Base-by-base conservation (phyloP, 106 monocot species). In the Acorus calamus region DNA sequence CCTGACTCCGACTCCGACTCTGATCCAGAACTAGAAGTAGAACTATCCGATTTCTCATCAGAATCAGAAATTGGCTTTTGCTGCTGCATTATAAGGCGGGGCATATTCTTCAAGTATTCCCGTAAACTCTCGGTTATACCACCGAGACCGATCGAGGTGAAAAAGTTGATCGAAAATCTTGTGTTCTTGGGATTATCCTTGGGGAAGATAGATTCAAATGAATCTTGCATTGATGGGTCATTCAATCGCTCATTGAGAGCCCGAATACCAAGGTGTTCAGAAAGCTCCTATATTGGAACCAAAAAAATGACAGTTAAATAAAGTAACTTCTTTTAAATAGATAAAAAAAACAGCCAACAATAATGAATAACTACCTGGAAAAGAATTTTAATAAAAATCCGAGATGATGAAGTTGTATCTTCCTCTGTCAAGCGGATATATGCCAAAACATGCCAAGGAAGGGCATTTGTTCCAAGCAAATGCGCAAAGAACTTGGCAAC, bases 161-260 rank as follows among this genome's bases (percentile, higher is more conserved):
- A 94, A 68, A 94, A 94, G 59, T 90, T 90, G 50, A 94, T 94
- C 4, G 94, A 63, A 14, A 94, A 94, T 56, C 94, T 71, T 0
- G 94, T 94, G 53, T 94, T 94, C 53, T 94, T 94, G 1, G 94
- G 94, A 50, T 94, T 86, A 63, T 94, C 94, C 76, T 84, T 89
- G 4, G 94, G 94, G 61, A 94, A 94, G 8, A 94, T 90, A 0
- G 86, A 82, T 3, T 94, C 94, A 52, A 94, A 82, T 0, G 94
- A 86, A 5, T 89, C 89, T 64, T 82, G 73, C 94, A 94, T 94
- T 0, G 58, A 76, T 0, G 87, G 94, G 59, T 96, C 90, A 50
- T 84, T 96, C 9, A 90, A 77, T 3, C 82, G 77, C 49, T 96
- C 87, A 67, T 96, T 96, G 14, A 96, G 79, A 43, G 87, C 43